Percentiles rank a stretch among this genome's conserved stretches.
Conservation (phyloP, 768 basidiomycete species). For the Gymnopilus dilepis region DNA sequence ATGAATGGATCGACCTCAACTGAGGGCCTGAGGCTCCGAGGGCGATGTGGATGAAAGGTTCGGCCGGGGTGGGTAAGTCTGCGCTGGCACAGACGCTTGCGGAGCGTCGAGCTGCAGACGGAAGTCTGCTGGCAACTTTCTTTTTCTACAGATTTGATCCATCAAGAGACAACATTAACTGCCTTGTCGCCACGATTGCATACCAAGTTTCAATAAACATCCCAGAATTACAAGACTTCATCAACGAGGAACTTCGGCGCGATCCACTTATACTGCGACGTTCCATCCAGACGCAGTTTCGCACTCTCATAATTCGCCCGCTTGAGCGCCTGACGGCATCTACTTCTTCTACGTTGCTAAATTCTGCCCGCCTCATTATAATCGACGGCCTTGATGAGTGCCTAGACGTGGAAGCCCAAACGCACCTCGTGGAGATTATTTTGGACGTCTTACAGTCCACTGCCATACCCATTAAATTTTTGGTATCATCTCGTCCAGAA, state of each 20-base stretch:
- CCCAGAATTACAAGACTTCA: constrained; percentile 1
- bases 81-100: constrained; percentile 21
- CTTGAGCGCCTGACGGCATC: background rate
- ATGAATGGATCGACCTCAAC: constrained; percentile 4
- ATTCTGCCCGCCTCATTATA: constrained; percentile 4
- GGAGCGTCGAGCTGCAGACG: constrained; percentile 8
- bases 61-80: constrained; percentile 19
- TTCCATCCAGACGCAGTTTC: constrained; percentile 6
- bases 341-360: background rate
- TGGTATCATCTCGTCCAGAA: constrained; percentile 14
- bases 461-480: constrained; percentile 6
- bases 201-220: constrained; percentile 10
- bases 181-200: constrained; percentile 13
- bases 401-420: background rate
- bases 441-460: background rate
- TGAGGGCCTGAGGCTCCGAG: background rate
- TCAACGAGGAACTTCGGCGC: constrained; percentile 1
- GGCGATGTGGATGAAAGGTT: constrained; percentile 18
- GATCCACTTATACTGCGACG: constrained; percentile 15
- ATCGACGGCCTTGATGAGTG: constrained; percentile 23
- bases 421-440: background rate
- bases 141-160: constrained; percentile 19
- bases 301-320: constrained; percentile 6
- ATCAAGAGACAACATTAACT: constrained; percentile 7
- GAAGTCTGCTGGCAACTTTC: constrained; percentile 16